These are phyloP conservation scores for Eustoma russellianum DNA, from an alignment of 257 asterid species.

Conservation along the genomic window DNA sequence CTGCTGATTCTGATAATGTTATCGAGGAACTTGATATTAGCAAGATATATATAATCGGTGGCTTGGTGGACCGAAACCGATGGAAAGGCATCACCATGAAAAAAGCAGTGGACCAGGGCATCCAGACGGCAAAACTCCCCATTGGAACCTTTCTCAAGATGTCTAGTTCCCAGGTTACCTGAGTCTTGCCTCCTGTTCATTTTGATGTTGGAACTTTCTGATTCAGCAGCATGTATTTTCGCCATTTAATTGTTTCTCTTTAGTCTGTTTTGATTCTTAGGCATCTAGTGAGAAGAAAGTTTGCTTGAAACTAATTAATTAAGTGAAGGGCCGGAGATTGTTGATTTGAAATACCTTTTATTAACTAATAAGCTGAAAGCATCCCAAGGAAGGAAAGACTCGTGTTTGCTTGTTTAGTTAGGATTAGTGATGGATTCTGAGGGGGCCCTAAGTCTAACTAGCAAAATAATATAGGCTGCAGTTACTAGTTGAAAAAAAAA, in stretches of 20 bases:
- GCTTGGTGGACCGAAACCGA: conserved; percentile 93
- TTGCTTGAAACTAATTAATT: too few species aligned
- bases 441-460: too few species aligned
- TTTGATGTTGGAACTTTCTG: background rate
- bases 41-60: conserved; percentile 79
- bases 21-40: conserved; percentile 75
- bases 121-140: conserved; percentile 89
- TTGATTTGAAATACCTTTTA: too few species aligned
- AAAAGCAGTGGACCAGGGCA: conserved; percentile 85
- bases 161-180: conserved; percentile 89
- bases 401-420: too few species aligned
- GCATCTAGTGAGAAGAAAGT: background rate
- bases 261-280: background rate
- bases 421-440: too few species aligned
- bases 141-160: conserved; percentile 78
- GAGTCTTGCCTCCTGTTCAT: conserved; percentile 1
- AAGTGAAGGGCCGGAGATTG: too few species aligned
- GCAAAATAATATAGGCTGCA: too few species aligned
- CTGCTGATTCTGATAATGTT: conserved; percentile 78
- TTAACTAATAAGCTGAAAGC: too few species aligned
- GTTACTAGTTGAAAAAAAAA: too few species aligned
- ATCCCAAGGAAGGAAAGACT: too few species aligned
- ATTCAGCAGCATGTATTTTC: background rate
- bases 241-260: background rate
- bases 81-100: conserved; percentile 93